Percentiles rank a stretch among this genome's conserved stretches.
phyloP scores from a whole-genome alignment of 805 yeast species.

The Cyberlindnera nakhonratchasimensis region DNA sequence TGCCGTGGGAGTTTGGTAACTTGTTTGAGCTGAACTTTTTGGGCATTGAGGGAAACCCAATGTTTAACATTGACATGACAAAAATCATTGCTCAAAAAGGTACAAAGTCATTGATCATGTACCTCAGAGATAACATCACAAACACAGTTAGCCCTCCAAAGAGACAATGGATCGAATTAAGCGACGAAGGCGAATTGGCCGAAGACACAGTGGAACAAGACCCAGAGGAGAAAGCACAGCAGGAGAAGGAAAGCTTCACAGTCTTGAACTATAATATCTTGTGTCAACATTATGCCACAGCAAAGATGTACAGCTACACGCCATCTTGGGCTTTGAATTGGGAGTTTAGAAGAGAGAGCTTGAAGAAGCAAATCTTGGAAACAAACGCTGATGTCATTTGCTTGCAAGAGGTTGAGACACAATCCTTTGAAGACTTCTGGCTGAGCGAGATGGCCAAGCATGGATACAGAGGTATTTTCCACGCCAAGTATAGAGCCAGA shows the following conservation, averaged over 20 bases:
- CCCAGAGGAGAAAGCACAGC: slow-evolving; percentile 26
- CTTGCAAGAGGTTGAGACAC: slow-evolving; percentile 92
- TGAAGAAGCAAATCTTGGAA: slow-evolving; percentile 67
- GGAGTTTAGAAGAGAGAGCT: slow-evolving; percentile 79
- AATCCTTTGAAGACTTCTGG: slow-evolving; percentile 85
- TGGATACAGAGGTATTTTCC: slow-evolving; percentile 81
- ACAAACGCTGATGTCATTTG: slow-evolving; percentile 76
- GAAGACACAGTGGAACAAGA: slow-evolving; percentile 24
- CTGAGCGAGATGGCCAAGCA: slow-evolving; percentile 62
- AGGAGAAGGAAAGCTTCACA: slow-evolving; percentile 53
- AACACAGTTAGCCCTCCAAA: slow-evolving; percentile 61
- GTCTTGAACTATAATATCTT: slow-evolving; percentile 84
- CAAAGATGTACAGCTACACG: slow-evolving; percentile 87
- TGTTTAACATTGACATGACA: slow-evolving; percentile 57
- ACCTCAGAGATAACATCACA: slow-evolving; percentile 81
- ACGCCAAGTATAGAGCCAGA: slow-evolving; percentile 86
- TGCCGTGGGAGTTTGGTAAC: slow-evolving; percentile 86
- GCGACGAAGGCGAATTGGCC: slow-evolving; percentile 66
- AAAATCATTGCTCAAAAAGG: slow-evolving; percentile 76
- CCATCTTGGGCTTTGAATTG: slow-evolving; percentile 97
- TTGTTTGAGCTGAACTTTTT: slow-evolving; percentile 79
- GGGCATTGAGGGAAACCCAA: slow-evolving; percentile 91
- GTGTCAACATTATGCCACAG: slow-evolving; percentile 94
- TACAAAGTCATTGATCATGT: slow-evolving; percentile 74
- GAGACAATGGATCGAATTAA: slow-evolving; percentile 79